phyloP scores from a whole-genome alignment of 768 basidiomycete species.

The Plicaturopsis crispa region DNA sequence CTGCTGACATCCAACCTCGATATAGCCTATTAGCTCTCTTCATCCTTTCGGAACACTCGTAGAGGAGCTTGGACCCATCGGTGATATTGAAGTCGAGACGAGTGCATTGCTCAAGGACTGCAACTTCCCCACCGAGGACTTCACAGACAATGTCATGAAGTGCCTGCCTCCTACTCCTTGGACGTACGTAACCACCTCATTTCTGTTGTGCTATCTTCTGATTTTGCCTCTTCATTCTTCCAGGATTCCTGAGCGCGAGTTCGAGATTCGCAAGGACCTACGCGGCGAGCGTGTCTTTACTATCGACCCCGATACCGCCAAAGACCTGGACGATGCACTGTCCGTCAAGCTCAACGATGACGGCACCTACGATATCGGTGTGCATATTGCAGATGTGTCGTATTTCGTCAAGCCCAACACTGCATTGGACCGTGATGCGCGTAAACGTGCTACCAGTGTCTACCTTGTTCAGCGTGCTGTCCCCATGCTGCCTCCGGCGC shows the following conservation, averaged over 20 bases:
- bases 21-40: slow-evolving; percentile 85
- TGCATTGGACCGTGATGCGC: slow-evolving; percentile 95
- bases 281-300: slow-evolving; percentile 84
- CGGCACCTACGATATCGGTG: slow-evolving; percentile 85
- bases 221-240: slow-evolving; percentile 8
- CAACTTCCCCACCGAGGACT: slow-evolving; percentile 98
- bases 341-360: slow-evolving; percentile 87
- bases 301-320: slow-evolving; percentile 84
- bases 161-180: slow-evolving; percentile 95
- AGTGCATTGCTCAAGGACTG: slow-evolving; percentile 96
- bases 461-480: slow-evolving; percentile 95
- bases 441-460: slow-evolving; percentile 94
- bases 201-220: slow-evolving; percentile 2
- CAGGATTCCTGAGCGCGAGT: slow-evolving; percentile 84
- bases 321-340: slow-evolving; percentile 92
- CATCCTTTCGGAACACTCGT: slow-evolving; percentile 99
- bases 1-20: slow-evolving; percentile 12
- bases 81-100: slow-evolving; percentile 97
- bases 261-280: slow-evolving; percentile 83
- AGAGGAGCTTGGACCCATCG: slow-evolving; percentile 95
- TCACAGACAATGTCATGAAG: slow-evolving; percentile 90
- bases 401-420: slow-evolving; percentile 94
- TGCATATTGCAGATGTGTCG: slow-evolving; percentile 96
- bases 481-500: slow-evolving; percentile 92
- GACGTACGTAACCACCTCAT: slow-evolving; percentile 60